Base-by-base conservation (phyloP, 2,329 filamentous ascomycete genomes). In the Ilyonectria destructans region DNA sequence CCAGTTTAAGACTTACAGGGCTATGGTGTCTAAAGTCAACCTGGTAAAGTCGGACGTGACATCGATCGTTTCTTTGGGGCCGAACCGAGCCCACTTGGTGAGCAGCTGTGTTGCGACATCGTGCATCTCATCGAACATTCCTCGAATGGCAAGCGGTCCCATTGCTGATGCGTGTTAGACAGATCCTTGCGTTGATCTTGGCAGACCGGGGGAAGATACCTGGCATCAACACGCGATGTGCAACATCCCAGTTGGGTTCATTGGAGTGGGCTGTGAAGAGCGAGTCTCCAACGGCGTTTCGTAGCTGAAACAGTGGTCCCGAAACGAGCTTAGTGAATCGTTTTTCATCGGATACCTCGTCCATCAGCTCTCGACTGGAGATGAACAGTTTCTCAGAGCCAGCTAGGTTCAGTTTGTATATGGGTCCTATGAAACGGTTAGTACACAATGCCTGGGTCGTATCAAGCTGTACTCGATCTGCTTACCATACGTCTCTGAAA, bases 1-100 rank as follows among this genome's bases (percentile, higher is more conserved):
- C 2, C 35, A 37, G 52, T 4, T 4, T 13, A n/a, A n/a, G 33
- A n/a, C 37, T 31, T 65, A 89, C 10, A 92, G 82, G 2, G 87
- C 89, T 35, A 92, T 86, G 0, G 89, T 89, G 74, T 92, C 90
- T 4, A 92, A 81, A 0, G 89, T 87, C 51, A 92, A 79, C 9
- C 89, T 84, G 0, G 90, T 91, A 67, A 91, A 91, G 74, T 92
- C 90, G 21, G 89, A 85, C 0, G 85, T 82, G 0, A 85, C 84
- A 29, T 84, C 79, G 51, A 91, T 90, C 9, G 83, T 13, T 83
- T 89, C 69, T 0, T 74, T 70, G 4, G 76, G 64, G 3, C 80
- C 80, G 46, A 77, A 76, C 58, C 88, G 80, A 26, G 73, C 73
- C 71, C 71, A 92, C 77, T 91, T 92, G 77, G 91, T 82, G 3